These are phyloP conservation scores for Serendipita sp. DNA, from an alignment of 768 basidiomycete species.

Conservation along the genomic window DNA sequence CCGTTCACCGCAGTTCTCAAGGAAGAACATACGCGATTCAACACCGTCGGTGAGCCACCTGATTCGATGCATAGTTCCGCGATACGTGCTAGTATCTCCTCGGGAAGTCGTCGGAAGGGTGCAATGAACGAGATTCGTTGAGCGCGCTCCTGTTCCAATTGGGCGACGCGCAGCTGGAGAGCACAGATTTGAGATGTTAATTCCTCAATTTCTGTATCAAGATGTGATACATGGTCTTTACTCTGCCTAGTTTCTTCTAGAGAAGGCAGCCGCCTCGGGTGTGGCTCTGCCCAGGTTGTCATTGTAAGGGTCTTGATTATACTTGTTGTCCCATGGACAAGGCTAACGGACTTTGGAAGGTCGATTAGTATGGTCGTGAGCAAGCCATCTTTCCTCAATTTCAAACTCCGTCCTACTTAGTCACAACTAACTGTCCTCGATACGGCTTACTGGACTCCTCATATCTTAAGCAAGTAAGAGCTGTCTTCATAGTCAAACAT, in stretches of 20 bases:
- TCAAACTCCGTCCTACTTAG: too few relatives aligned
- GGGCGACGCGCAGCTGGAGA: background rate
- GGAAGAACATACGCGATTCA: background rate
- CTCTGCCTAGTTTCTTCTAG: background rate
- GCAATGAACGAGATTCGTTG: background rate
- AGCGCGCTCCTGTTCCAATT: background rate
- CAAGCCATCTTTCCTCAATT: too few relatives aligned
- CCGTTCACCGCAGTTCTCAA: background rate
- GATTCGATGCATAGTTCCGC: background rate
- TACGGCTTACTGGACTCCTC: too few relatives aligned
- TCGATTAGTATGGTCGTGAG: too few relatives aligned
- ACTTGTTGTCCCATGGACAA: too few relatives aligned
- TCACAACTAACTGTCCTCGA: too few relatives aligned
- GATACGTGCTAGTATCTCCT: background rate
- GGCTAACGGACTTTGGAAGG: too few relatives aligned
- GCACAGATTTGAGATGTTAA: background rate
- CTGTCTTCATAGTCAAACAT: conserved; percentile 22
- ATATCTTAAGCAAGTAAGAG: too few relatives aligned
- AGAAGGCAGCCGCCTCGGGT: background rate
- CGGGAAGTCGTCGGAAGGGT: background rate
- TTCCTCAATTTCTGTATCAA: background rate
- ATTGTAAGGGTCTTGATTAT: background rate
- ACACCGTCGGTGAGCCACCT: background rate
- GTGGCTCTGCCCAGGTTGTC: background rate
- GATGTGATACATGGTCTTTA: background rate